These are phyloP conservation scores for Neobulgaria alba DNA, from an alignment of 2,329 filamentous ascomycete genomes.

Conservation along the genomic window DNA sequence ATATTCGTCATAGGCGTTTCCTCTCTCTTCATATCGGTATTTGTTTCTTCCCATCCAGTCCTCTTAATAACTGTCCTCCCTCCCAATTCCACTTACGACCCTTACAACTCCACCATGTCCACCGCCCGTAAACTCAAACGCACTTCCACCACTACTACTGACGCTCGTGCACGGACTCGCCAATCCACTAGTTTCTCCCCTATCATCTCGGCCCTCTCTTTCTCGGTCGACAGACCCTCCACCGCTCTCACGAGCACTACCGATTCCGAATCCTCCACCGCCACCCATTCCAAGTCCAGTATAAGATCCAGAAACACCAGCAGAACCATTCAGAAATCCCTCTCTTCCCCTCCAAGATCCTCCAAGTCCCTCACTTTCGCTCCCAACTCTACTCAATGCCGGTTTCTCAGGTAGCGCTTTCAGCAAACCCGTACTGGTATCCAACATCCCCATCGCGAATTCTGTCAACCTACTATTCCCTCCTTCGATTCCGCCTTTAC, in stretches of 20 bases:
- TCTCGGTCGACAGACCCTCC: too few relatives aligned
- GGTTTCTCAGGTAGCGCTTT: constrained; percentile 66
- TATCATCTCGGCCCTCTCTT: constrained; percentile 7
- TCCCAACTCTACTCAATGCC: constrained; percentile 45
- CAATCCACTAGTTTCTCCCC: constrained; percentile 23
- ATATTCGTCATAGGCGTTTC: too few relatives aligned
- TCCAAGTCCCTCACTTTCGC: constrained; percentile 21
- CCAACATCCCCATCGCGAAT: constrained; percentile 71
- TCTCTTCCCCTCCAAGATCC: constrained; percentile 14
- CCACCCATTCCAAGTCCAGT: constrained; percentile 1
- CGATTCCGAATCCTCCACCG: constrained; percentile 20
- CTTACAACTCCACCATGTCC: too few relatives aligned
- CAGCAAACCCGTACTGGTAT: constrained; percentile 60
- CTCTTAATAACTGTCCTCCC: background rate
- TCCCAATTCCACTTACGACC: too few relatives aligned
- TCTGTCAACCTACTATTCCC: constrained; percentile 50
- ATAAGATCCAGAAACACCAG: constrained; percentile 18
- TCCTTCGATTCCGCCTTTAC: constrained; percentile 41
- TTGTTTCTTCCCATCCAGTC: background rate
- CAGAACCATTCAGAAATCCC: constrained; percentile 15
- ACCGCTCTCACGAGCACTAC: constrained; percentile 18
- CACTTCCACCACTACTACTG: constrained; percentile 21
- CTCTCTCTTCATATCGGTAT: too few relatives aligned
- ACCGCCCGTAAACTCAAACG: too few relatives aligned
- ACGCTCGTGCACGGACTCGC: constrained; percentile 29